Percentiles rank a stretch among this genome's conserved stretches.
These are phyloP conservation scores for Parathielavia hyrcaniae DNA, from an alignment of 495 filamentous ascomycete species.

Conservation along the genomic window DNA sequence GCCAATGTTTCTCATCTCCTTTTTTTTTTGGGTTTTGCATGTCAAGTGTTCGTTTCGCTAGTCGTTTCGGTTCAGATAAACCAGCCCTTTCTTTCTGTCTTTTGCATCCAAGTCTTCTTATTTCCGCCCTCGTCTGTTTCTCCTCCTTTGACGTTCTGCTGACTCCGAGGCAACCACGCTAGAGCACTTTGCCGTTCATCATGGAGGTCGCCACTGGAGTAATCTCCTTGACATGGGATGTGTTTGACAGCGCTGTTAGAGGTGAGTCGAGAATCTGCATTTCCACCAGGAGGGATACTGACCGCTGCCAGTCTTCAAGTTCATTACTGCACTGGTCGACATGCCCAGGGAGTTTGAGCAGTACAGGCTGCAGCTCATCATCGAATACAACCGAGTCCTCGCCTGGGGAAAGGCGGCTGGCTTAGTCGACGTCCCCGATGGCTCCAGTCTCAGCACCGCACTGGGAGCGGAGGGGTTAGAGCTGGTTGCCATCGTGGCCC, in stretches of 20 bases:
- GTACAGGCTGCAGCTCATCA: conserved; percentile 32
- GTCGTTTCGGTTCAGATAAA: too few species aligned
- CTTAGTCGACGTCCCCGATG: conserved; percentile 28
- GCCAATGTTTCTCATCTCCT: too few species aligned
- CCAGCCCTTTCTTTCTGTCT: too few species aligned
- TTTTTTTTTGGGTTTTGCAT: too few species aligned
- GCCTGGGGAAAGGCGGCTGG: conserved; percentile 34
- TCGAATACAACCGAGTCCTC: conserved; percentile 34
- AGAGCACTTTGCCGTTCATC: neutral
- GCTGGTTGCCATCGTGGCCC: conserved; percentile 26
- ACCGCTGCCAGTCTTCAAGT: conserved; percentile 26
- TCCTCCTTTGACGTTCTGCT: too few species aligned
- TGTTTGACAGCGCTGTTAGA: conserved; percentile 29
- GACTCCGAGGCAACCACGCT: too few species aligned
- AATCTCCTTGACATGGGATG: conserved; percentile 29
- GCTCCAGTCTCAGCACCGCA: conserved; percentile 21
- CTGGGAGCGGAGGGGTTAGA: conserved; percentile 29
- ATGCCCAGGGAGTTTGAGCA: conserved; percentile 32
- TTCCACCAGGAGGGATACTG: neutral
- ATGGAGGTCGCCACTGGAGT: conserved; percentile 27
- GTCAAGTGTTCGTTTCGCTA: too few species aligned
- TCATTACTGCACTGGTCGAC: conserved; percentile 30
- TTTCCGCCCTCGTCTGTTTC: neutral
- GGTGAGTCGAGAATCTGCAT: conserved; percentile 11
- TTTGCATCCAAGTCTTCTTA: neutral